Evolutionary conservation across 371 early-diverging fungal genomes (phyloP), one percentile per base, ranked within the genome.

Genomic region (Parasitella parasitica): DNA sequence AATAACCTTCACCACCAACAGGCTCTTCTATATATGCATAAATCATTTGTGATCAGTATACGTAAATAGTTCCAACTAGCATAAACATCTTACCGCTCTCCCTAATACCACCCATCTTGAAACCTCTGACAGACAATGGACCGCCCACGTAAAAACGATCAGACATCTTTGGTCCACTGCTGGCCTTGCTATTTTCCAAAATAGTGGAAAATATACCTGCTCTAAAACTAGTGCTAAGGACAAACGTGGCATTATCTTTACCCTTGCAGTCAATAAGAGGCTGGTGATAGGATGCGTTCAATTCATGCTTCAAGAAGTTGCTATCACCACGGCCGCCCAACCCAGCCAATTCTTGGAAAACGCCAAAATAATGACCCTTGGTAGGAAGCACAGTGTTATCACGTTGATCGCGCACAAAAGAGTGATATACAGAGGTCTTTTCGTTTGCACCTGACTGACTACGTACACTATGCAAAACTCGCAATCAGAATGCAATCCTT

Each of bases 101-200:
- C 13, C 97, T 97, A 46, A 97, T 79, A 8, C 98, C 96, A 60
- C 86, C 83, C 59, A 85, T 83, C 70, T 78, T 80, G 77, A 96
- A 97, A 9, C 98, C 98, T 50, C 98, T 82, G 11, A 97, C 81
- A 13, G 89, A 87, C 35, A 83, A 81, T 18, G 92, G 91, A 3
- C 97, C 97, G 20, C 98, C 97, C 39, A 96, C 67, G 63, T 87
- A 85, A 73, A 96, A 94, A 34, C 94, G 83, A 74, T 97, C 98
- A 16, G 88, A 84, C 9, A 92, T 70, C 0, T 8, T 35, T 12
- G 55, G 52, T 0, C 24, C 52, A 55, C 84, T 76, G 57, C 86
- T 66, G 13, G 20, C 26, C 16, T 62, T 49, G 30, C 73, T 74
- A 30, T 71, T 77, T 15, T 76, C 57, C 3, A 51, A 64, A 6